These are phyloP conservation scores for Flaveria ramosissima DNA, from an alignment of 129 eudicot genomes.

Conservation along the genomic window DNA sequence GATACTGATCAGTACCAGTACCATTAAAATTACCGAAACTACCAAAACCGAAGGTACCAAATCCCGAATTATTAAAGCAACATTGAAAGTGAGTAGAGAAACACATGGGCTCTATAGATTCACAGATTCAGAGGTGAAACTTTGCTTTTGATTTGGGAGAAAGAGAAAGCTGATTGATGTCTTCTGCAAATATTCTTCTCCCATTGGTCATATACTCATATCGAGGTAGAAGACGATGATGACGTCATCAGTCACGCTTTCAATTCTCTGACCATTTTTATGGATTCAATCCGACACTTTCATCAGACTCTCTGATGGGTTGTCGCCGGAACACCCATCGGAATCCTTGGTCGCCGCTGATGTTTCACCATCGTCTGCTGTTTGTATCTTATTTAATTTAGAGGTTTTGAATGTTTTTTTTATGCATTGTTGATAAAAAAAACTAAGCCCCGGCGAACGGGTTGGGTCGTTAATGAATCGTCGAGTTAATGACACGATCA, in stretches of 20 bases:
- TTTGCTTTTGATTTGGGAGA: constrained; percentile 24
- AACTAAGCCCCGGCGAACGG: too few species aligned
- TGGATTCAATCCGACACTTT: constrained; percentile 2
- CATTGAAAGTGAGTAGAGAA: constrained; percentile 25
- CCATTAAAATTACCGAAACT: too few species aligned
- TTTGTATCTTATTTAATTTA: background rate
- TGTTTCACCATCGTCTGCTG: constrained; percentile 31
- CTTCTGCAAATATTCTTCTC: constrained; percentile 36
- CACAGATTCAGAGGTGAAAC: constrained; percentile 13
- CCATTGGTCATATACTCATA: constrained; percentile 15
- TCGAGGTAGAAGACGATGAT: constrained; percentile 36
- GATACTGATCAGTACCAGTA: too few species aligned
- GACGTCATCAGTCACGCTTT: constrained; percentile 65
- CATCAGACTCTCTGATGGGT: constrained; percentile 11
- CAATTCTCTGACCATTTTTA: constrained; percentile 12
- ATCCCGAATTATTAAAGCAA: too few species aligned
- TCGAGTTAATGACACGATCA: too few species aligned
- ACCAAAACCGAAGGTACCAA: too few species aligned
- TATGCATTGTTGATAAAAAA: too few species aligned
- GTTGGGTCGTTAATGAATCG: too few species aligned
- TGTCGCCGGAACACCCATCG: constrained; percentile 14
- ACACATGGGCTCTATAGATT: constrained; percentile 29
- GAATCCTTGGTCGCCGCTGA: constrained; percentile 26
- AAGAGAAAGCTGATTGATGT: constrained; percentile 31
- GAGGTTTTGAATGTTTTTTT: too few species aligned